Percentiles rank a stretch among this genome's conserved stretches.
phyloP scores from a whole-genome alignment of 441 rosid genomes.

The Geranium incanum region DNA sequence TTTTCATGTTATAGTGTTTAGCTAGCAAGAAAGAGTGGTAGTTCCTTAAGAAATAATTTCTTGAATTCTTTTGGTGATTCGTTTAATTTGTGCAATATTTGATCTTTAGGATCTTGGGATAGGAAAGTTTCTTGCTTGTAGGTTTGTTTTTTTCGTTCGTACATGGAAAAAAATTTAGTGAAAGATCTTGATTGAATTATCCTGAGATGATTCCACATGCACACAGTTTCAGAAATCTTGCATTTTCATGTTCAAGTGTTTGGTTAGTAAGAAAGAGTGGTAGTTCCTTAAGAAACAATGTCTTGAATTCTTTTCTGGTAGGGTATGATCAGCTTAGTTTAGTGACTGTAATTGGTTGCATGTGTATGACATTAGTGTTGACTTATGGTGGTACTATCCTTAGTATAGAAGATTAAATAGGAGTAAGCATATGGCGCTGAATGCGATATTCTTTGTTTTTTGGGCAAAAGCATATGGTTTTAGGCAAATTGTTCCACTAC shows the following conservation, averaged over 20 bases:
- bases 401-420: neutral
- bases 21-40: neutral
- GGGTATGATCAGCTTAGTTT: neutral
- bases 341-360: neutral
- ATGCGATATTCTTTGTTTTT: neutral
- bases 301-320: neutral
- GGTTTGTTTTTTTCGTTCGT: too few species aligned
- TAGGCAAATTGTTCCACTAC: too few species aligned
- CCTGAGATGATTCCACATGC: neutral
- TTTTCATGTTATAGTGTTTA: neutral
- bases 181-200: neutral
- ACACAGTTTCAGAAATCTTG: neutral
- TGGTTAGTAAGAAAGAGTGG: neutral
- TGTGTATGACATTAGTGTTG: neutral
- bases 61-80: too few species aligned
- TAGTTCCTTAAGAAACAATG: neutral
- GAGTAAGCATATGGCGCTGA: neutral
- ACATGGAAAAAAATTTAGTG: neutral
- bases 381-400: neutral
- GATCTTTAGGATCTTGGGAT: too few species aligned
- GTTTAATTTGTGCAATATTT: too few species aligned
- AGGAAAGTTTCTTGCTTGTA: too few species aligned
- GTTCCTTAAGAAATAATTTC: neutral
- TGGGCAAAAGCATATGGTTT: neutral
- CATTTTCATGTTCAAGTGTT: neutral